phyloP scores from a whole-genome alignment of 208 protist species.

The Paratrypanosoma confusum region DNA sequence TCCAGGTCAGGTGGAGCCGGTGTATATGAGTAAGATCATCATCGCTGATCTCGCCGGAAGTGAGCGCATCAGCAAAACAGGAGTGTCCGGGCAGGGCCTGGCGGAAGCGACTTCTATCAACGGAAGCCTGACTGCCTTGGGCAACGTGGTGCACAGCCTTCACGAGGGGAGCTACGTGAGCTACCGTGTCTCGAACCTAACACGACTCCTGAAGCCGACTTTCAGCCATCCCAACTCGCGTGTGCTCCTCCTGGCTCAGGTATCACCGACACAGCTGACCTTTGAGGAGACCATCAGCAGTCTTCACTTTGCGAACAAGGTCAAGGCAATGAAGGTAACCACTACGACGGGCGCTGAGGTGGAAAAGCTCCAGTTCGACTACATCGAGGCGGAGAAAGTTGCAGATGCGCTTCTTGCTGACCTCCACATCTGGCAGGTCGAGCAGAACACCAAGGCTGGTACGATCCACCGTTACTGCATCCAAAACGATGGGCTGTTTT shows the following conservation, averaged over 20 bases:
- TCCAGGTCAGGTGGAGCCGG: slow-evolving; percentile 60
- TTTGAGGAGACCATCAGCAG: slow-evolving; percentile 46
- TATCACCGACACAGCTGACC: slow-evolving; percentile 12
- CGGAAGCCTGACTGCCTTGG: slow-evolving; percentile 70
- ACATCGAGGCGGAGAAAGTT: slow-evolving; percentile 15
- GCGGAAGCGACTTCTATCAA: slow-evolving; percentile 89
- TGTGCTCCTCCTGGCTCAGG: slow-evolving; percentile 49
- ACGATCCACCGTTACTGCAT: slow-evolving; percentile 35
- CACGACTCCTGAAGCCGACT: slow-evolving; percentile 47
- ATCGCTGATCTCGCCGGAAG: slow-evolving; percentile 91
- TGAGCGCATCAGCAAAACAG: slow-evolving; percentile 81
- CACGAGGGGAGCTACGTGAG: slow-evolving; percentile 43
- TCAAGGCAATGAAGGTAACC: slow-evolving; percentile 27
- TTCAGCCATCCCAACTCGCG: slow-evolving; percentile 39
- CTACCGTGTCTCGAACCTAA: slow-evolving; percentile 70
- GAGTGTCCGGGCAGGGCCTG: slow-evolving; percentile 55
- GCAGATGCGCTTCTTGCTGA: slow-evolving; percentile 16
- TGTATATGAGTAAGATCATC: slow-evolving; percentile 76
- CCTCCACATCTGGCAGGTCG: slow-evolving; percentile 33
- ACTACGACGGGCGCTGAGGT: slow-evolving; percentile 18
- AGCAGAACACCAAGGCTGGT: slow-evolving; percentile 23
- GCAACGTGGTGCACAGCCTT: slow-evolving; percentile 70
- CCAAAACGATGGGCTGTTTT: slow-evolving; percentile 50
- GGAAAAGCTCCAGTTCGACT: slow-evolving; percentile 22
- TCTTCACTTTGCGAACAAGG: slow-evolving; percentile 51